Conservation (phyloP, 2,329 filamentous ascomycete species). For the Fusarium chaquense region DNA sequence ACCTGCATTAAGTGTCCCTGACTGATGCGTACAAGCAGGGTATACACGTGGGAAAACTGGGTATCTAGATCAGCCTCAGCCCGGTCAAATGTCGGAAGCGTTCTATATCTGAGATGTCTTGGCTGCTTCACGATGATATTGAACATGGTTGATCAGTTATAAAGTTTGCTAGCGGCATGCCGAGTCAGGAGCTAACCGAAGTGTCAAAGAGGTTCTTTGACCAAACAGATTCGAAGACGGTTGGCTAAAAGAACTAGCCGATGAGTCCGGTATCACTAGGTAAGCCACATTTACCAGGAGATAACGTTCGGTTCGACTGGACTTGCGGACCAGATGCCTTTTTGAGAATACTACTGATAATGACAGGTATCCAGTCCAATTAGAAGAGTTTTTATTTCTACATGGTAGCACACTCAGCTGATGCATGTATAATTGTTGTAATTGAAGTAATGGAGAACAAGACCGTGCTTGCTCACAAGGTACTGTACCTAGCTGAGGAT, state of each 20-base stretch:
- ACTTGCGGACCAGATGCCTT: slow-evolving; percentile 17
- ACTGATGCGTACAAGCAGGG: background rate
- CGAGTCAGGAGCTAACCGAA: slow-evolving; percentile 2
- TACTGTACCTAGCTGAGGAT: background rate
- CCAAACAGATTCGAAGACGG: background rate
- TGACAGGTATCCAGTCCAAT: background rate
- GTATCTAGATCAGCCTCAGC: background rate
- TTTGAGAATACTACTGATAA: background rate
- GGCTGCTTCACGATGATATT: background rate
- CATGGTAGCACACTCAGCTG: background rate
- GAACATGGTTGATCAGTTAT: background rate
- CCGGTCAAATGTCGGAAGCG: slow-evolving; percentile 3
- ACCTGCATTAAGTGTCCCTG: background rate
- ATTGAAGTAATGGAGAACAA: background rate
- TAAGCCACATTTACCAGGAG: slow-evolving; percentile 9
- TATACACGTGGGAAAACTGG: slow-evolving; percentile 2
- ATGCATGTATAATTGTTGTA: background rate
- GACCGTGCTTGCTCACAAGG: background rate
- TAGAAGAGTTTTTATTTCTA: background rate
- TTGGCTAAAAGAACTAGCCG: slow-evolving; percentile 2
- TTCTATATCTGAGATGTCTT: background rate
- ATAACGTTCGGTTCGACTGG: background rate
- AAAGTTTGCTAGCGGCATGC: slow-evolving; percentile 7
- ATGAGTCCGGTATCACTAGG: background rate
- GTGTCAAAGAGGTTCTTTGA: background rate